phyloP scores from a whole-genome alignment of 2,329 filamentous ascomycete genomes.

The Sclerotinia nivalis region DNA sequence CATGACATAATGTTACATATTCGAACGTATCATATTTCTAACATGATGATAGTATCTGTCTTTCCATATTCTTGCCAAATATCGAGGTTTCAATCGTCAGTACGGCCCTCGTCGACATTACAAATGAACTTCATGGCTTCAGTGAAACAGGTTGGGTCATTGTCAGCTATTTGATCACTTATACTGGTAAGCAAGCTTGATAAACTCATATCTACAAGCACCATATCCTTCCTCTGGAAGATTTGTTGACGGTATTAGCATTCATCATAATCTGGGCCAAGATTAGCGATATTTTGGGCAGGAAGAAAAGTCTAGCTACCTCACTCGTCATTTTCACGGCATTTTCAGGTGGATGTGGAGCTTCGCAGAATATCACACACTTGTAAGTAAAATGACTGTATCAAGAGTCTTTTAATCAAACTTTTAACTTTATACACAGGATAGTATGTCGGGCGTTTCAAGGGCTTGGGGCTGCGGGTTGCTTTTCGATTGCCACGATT shows the following conservation, averaged over 20 bases:
- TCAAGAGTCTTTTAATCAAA: not conserved
- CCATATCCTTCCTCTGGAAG: too few species aligned
- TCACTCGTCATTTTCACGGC: not conserved
- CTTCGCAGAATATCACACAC: not conserved
- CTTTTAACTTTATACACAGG: not conserved
- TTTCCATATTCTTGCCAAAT: not conserved
- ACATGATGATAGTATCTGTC: not conserved
- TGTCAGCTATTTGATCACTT: not conserved
- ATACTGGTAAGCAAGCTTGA: constrained; percentile 4
- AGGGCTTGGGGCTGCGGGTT: not conserved
- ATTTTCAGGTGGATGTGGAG: not conserved
- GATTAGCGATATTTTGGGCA: not conserved
- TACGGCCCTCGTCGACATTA: not conserved
- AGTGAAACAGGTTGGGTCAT: not conserved
- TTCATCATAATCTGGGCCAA: constrained; percentile 13
- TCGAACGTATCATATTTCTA: not conserved
- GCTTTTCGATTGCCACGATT: not conserved
- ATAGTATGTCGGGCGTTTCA: constrained; percentile 1
- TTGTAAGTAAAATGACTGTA: not conserved
- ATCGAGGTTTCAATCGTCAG: not conserved
- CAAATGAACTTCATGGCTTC: constrained; percentile 15
- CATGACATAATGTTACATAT: not conserved
- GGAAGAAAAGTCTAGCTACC: not conserved
- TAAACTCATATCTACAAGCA: not conserved
- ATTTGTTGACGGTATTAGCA: not conserved